Base-by-base conservation (phyloP, 139 green algal genomes). In the Chlamydomonas sp. region DNA sequence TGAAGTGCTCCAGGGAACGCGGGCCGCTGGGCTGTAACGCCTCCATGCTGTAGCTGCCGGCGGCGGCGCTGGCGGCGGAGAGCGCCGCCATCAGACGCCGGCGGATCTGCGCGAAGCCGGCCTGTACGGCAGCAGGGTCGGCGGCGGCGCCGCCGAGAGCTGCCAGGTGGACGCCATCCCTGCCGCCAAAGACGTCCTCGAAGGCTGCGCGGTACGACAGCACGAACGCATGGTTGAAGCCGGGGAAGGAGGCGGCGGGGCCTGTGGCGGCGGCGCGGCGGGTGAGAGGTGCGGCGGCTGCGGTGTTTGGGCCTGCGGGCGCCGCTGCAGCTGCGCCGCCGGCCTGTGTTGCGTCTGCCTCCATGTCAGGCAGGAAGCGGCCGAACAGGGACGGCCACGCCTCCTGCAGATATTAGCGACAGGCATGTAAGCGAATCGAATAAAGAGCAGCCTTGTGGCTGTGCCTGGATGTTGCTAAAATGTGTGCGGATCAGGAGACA, bases 361-460 rank as follows among this genome's bases (percentile, higher is more conserved):
- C 31, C 31, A 49, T 49, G 31, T 49, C 31, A 20, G 80, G 7
- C 62, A 80, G 83, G 73, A 62, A 81, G 31, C 62, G 62, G 49
- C 83, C 83, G 4, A 87, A 80, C 1, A 87, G 72, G 83, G 12
- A 75, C 5, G 83, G 73, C 83, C 83, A 87, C n/a, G 83, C 83
- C 7, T 87, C 73, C 72, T 87, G 62, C n/a, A 6, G 20, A 20
- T 8, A 8, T 12, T 18, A 16, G 5, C 14, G 12, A 8, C 14
- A 8, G 69, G 12, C 69, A n/a, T 76, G 5, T 76, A 49, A 49
- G 31, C 31, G 31, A 49, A 49, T 49, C 31, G 31, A 49, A 49
- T 49, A 49, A 49, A 49, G 31, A 49, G 31, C 31, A 49, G 31
- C 31, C 31, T 49, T 49, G 31, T 49, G 31, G 31, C 31, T 49